Evolutionary conservation across 1,284 basidiomycete species (phyloP).

Genomic region (Sporisorium iseilematis-ciliati): DNA sequence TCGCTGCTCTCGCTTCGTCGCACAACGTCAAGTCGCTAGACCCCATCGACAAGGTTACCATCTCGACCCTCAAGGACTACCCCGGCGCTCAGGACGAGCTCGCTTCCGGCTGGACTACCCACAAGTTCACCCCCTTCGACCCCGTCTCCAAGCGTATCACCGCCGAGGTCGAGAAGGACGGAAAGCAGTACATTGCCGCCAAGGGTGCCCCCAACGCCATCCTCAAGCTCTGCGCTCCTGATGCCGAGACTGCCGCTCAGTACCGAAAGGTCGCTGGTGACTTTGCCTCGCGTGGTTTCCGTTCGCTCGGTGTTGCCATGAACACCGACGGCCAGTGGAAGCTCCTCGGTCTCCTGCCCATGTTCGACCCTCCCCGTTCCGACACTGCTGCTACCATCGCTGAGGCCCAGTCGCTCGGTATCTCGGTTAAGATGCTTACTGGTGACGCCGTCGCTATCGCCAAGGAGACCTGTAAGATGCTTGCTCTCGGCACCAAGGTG

Average conservation of each 20-base stretch:
- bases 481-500: slow-evolving; percentile 73
- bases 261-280: slow-evolving; percentile 72
- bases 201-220: slow-evolving; percentile 76
- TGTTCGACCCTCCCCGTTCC: slow-evolving; percentile 74
- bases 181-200: slow-evolving; percentile 73
- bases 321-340: slow-evolving; percentile 74
- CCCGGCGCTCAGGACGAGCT: slow-evolving; percentile 74
- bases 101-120: slow-evolving; percentile 73
- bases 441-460: slow-evolving; percentile 76
- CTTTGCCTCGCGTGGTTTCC: slow-evolving; percentile 74
- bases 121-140: slow-evolving; percentile 75
- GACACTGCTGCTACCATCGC: slow-evolving; percentile 74
- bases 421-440: slow-evolving; percentile 75
- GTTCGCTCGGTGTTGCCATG: slow-evolving; percentile 74
- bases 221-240: slow-evolving; percentile 72
- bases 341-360: slow-evolving; percentile 72
- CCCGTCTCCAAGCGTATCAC: slow-evolving; percentile 76
- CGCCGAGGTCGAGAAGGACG: slow-evolving; percentile 74
- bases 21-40: slow-evolving; percentile 75
- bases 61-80: slow-evolving; percentile 74
- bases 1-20: slow-evolving; percentile 74
- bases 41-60: slow-evolving; percentile 75
- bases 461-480: slow-evolving; percentile 74
- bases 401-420: slow-evolving; percentile 74
- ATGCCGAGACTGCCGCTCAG: slow-evolving; percentile 70